Base-by-base conservation (phyloP, 73 alveolate species). In the Symbiodinium natans region DNA sequence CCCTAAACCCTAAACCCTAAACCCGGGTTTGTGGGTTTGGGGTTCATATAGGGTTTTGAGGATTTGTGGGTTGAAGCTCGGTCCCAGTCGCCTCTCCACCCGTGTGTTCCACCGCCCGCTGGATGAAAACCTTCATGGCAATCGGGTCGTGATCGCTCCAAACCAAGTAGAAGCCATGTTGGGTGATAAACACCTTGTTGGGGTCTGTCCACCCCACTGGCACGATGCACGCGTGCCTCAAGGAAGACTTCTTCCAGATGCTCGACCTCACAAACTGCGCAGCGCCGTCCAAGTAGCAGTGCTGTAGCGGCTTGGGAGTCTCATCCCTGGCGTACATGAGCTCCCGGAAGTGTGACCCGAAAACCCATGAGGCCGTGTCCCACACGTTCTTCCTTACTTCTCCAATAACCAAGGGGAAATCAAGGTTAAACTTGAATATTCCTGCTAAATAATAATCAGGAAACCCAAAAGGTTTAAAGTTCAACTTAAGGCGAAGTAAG, bases 151-250 rank as follows among this genome's bases (percentile, higher is more conserved):
- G 94, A 31, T 87, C 59, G 84, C 94, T 87, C 94, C 94, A 87
- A 29, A 87, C 63, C 41, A 54, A 73, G 63, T 87, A 80, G 15
- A 87, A 87, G 41, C 94, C 94, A 56, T 87, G 83, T 84, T 87
- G 94, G 41, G 84, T 46, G 94, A 87, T 87, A 63, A 43, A 73
- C 43, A 87, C 59, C 59, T 87, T 87, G 41, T 87, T 87, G 40
- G 94, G 94, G 40, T 87, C 94, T 42, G 84, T 87, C 94, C 94
- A 87, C n/a, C 94, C 94, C 94, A 87, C 15, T 3, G 94, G 94
- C 52, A 87, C 84, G 3, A 87, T 36, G 63, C 94, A 87, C 1
- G 46, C 93, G 43, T 36, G 52, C 75, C 41, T 87, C 42, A 43
- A 27, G 15, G 94, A 2, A 34, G 84, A 56, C 94, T 87, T 87